Base-by-base conservation (phyloP, 2,329 filamentous ascomycete species). In the Stemphylium lycopersici region DNA sequence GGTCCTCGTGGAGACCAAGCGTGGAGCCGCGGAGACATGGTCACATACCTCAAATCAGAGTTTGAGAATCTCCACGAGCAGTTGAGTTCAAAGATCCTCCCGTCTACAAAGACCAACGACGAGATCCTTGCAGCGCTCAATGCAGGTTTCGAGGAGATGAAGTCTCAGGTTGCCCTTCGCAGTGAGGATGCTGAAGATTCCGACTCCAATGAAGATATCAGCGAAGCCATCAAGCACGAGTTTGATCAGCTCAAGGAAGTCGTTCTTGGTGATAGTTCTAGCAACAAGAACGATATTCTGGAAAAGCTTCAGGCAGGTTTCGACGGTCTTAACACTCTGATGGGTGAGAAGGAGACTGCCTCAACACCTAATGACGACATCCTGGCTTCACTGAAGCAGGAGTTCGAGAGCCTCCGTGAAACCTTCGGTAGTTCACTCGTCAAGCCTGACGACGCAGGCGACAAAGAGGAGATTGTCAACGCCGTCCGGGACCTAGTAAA, bases 211-310 rank as follows among this genome's bases (percentile, higher is more conserved):
- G 78, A 81, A 13, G 80, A 81, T 36, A 76, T 81, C 52, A 82
- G 87, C 34, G 88, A 91, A 55, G 85, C 90, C 45, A 87, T 96
- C 73, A 90, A 89, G 70, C 86, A 87, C 36, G 91, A 96, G 68
- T 89, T 96, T 44, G 90, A 95, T 59, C 87, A 91, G 48, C 83
- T 96, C 6, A 87, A 91, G 22, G 88, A 92, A 15, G 84, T 89
- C 0, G 84, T 96, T 44, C 90, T 91, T 70, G 77, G 82, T 43
- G 81, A 83, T 42, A 77, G 80, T n/a, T 73, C 79, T 0, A 76
- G 76, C 18, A 80, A 86, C 59, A 87, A 87, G 66, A 84, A 83
- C 48, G 85, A 88, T 58, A 80, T 88, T 32, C 72, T 88, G 2
- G 84, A 87, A 59, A 83, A 82, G 4, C 82, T 88, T 36, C 81